These are phyloP conservation scores for Venturia pyrina DNA, from an alignment of 2,329 filamentous ascomycete genomes.

Conservation along the genomic window DNA sequence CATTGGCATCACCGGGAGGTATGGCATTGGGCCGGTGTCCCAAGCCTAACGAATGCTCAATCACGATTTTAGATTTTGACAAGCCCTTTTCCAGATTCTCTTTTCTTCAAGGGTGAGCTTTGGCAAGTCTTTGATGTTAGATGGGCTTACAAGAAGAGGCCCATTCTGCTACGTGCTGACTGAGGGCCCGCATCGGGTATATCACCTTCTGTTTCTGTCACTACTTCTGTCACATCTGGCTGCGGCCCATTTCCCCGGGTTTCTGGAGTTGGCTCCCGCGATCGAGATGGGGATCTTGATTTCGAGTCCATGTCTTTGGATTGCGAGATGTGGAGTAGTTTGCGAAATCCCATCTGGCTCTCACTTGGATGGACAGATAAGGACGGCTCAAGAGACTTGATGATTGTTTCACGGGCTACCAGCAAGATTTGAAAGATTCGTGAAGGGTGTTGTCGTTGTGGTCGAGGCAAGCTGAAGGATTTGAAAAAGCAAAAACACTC, in stretches of 20 bases:
- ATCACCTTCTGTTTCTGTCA: background rate
- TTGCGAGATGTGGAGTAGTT: background rate
- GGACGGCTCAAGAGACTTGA: background rate
- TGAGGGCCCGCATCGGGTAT: background rate
- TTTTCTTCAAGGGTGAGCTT: slow-evolving; percentile 4
- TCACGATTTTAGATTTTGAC: slow-evolving; percentile 28
- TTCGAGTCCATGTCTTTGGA: background rate
- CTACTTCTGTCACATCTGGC: background rate
- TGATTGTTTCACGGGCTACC: background rate
- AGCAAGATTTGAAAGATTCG: background rate
- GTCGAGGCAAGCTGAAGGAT: background rate
- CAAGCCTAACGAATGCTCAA: slow-evolving; percentile 37
- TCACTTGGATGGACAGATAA: background rate
- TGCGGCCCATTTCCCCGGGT: background rate
- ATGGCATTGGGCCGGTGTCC: slow-evolving; percentile 36
- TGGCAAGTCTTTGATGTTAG: background rate
- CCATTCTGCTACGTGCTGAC: slow-evolving; percentile 3
- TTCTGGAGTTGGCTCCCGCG: background rate
- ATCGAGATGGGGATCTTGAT: background rate
- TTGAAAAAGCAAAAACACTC: background rate
- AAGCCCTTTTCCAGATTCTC: slow-evolving; percentile 5
- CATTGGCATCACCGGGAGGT: slow-evolving; percentile 29
- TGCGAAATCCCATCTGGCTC: background rate
- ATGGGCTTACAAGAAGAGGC: slow-evolving; percentile 2
- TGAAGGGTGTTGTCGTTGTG: background rate